Base-by-base conservation (phyloP, 441 rosid species). In the California macrophylla region DNA sequence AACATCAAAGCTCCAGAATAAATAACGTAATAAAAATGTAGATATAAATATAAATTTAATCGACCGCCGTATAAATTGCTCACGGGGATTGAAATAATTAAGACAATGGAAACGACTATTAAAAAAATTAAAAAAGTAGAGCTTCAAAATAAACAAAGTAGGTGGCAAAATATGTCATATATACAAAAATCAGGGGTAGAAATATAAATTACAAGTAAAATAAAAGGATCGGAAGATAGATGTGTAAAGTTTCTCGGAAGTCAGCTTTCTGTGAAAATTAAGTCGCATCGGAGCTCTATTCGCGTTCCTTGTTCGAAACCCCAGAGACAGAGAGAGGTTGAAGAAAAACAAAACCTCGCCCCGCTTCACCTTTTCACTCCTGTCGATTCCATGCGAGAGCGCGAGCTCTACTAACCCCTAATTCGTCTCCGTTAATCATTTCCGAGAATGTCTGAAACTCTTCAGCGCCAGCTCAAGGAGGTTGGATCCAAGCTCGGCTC, bases 401-500 rank as follows among this genome's bases (percentile, higher is more conserved):
- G n/a, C 47, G 28, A 63, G 21, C 68, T 45, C 36, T 18, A 25
- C 28, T 34, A 60, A 60, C 4, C 34, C 20, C 34, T 50, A 54
- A 40, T 42, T 66, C 61, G 62, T 61, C 52, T 52, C 25, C 68
- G 58, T 62, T 64, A 34, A 29, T 66, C 32, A 24, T 16, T 56
- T 13, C 6, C 58, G 6, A 71, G 16, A 68, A 93, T 93, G 99
- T 87, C 85, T 6, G 83, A 76, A 58, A 87, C 86, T 86, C 83
- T 84, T 21, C 84, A 85, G 77, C 83, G 75, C 71, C 93, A 80
- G 83, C 83, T 94, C 54, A 83, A 72, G 82, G 97, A 89, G 81
- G 72, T 92, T 75, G 99, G 99, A 90, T 92, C 96, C 75, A 90
- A 86, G 87, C 96, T 95, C 75, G 85, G 84, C 68, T 73, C 85